Base-by-base conservation (phyloP, 805 yeast species). In the Blastobotrys parvus region DNA sequence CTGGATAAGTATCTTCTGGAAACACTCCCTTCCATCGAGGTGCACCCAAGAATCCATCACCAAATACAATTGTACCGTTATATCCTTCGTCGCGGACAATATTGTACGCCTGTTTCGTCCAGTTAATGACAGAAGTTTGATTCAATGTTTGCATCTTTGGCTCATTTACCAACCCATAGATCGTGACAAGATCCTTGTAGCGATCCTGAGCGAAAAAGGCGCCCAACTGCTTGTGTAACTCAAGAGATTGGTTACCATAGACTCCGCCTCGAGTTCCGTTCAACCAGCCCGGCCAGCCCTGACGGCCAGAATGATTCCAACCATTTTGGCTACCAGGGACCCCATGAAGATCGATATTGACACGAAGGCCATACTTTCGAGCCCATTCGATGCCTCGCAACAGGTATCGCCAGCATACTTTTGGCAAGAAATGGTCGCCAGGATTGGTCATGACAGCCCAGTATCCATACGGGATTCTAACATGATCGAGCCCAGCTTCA, bases 281-380 rank as follows among this genome's bases (percentile, higher is more conserved):
- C 23, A 71, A 57, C 60, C 75, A 61, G 10, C 43, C 44, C 30
- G 64, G 59, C 20, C 54, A 57, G 41, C 69, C 77, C 55, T 88
- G 68, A 22, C 72, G 61, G 1, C 94, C 94, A 5, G 86, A 78
- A 54, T 84, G 85, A 55, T 84, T 90, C 66, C 84, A 84, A 11
- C 94, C 94, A 59, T 85, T 85, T 56, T 85, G 94, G 1, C 89
- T 80, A 1, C 90, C 92, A 4, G 94, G 92, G 8, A 73, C 80
- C 11, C 92, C 88, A 54, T 85, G 94, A 42, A 85, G 62, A 56
- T 85, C 94, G 41, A 85, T 63, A 80, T 84, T 78, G 3, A 79
- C 82, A 45, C 81, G 74, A 47, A 85, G 63, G 13, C 70, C 79
- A 51, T 78, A 60, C 33, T 67, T 65, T 18, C 73, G 61, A 16